Percentiles rank a stretch among this genome's conserved stretches.
phyloP scores from a whole-genome alignment of 306 rosid genomes.

The Elaeagnus macrophylla region DNA sequence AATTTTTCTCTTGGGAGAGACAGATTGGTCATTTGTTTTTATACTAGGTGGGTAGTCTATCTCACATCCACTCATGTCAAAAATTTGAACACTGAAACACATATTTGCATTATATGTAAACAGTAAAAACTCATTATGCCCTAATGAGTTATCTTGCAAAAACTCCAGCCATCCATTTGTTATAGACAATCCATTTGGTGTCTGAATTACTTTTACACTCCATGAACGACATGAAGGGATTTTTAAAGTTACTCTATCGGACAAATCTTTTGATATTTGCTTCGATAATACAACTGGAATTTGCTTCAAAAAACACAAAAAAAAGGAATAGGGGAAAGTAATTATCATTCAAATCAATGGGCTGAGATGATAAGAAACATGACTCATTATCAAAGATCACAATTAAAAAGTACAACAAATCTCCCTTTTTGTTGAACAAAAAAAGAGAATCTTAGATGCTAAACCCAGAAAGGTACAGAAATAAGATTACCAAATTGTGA shows the following conservation, averaged over 20 bases:
- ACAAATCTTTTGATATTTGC: not conserved
- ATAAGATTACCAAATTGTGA: no score
- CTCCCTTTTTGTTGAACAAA: no score
- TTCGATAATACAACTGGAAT: conserved; percentile 9
- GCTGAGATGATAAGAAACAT: not conserved
- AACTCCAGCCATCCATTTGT: conserved; percentile 16
- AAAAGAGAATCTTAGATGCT: no score
- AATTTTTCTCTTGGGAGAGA: not conserved
- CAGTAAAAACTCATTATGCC: not conserved
- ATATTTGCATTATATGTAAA: conserved; percentile 5
- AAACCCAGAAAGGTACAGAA: no score
- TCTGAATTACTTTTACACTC: not conserved
- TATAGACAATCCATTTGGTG: not conserved
- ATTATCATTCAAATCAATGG: not conserved
- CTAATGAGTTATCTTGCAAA: conserved; percentile 9
- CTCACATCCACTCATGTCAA: not conserved
- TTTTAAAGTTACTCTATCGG: conserved; percentile 1
- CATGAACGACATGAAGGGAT: conserved; percentile 2
- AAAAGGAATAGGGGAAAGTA: not conserved
- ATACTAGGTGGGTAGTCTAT: not conserved
- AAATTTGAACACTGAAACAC: conserved; percentile 6
- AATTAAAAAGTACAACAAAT: no score
- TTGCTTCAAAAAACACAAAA: conserved; percentile 8
- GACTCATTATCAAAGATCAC: no score
- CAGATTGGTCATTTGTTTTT: not conserved